Evolutionary conservation across 2,329 filamentous ascomycete genomes (phyloP).

Genomic region (Exserohilum rostratum): DNA sequence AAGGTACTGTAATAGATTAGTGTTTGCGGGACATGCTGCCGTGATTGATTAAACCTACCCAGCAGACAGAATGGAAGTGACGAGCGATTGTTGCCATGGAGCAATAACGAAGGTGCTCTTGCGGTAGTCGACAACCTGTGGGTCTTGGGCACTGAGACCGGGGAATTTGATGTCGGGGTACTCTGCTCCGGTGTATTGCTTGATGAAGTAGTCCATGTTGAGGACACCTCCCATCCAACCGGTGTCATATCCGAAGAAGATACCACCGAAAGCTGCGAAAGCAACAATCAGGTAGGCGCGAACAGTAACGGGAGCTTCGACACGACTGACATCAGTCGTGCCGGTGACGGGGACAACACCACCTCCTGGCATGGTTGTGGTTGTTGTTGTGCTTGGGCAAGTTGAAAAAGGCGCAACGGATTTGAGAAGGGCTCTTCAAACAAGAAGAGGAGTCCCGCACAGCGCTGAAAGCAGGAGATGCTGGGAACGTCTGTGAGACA

Average conservation of each 20-base stretch:
- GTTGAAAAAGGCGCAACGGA: slow-evolving; percentile 12
- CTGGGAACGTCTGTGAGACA: slow-evolving; percentile 32
- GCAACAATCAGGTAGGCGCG: slow-evolving; percentile 56
- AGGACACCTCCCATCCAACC: slow-evolving; percentile 76
- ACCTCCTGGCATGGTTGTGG: slow-evolving; percentile 46
- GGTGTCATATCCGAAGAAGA: slow-evolving; percentile 79
- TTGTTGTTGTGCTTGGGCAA: slow-evolving; percentile 18
- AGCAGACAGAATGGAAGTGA: slow-evolving; percentile 76
- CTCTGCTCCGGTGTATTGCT: slow-evolving; percentile 41
- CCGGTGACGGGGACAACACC: slow-evolving; percentile 44
- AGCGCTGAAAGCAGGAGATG: slow-evolving; percentile 26
- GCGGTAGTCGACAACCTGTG: slow-evolving; percentile 67
- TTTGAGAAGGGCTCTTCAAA: slow-evolving; percentile 20
- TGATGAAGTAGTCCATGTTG: slow-evolving; percentile 51
- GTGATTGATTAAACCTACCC: slow-evolving; percentile 36
- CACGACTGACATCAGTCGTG: slow-evolving; percentile 59
- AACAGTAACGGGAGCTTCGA: slow-evolving; percentile 59
- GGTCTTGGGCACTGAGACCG: slow-evolving; percentile 60
- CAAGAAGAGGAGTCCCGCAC: slow-evolving; percentile 30
- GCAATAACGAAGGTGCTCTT: slow-evolving; percentile 35
- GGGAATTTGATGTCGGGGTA: slow-evolving; percentile 50
- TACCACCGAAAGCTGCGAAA: slow-evolving; percentile 57
- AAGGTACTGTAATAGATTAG: slow-evolving; percentile 62
- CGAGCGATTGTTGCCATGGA: slow-evolving; percentile 59
- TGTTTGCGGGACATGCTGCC: not conserved